Evolutionary conservation across 2,329 filamentous ascomycete species (phyloP).

Genomic region (Alternaria rosae): DNA sequence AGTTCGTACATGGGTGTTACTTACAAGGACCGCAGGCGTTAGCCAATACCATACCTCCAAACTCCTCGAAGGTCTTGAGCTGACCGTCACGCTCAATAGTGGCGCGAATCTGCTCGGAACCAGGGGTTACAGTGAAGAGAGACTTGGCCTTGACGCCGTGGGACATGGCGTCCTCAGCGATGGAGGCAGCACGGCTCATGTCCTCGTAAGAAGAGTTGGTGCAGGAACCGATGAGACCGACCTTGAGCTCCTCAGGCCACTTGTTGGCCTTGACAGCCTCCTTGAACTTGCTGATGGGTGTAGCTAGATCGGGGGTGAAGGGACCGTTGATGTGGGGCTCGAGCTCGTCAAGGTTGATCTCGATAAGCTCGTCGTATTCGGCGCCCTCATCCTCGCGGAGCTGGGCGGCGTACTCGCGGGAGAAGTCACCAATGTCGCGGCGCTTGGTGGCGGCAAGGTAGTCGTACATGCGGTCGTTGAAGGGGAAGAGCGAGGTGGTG

Average conservation of each 20-base stretch:
- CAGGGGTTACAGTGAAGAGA: slow-evolving; percentile 92
- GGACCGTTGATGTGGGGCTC: slow-evolving; percentile 99
- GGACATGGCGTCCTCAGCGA: slow-evolving; percentile 87
- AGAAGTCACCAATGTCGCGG: slow-evolving; percentile 86
- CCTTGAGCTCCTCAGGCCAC: slow-evolving; percentile 97
- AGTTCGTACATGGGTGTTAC: not conserved
- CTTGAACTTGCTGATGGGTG: slow-evolving; percentile 97
- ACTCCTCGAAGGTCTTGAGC: slow-evolving; percentile 93
- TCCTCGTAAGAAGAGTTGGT: slow-evolving; percentile 91
- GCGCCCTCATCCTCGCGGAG: slow-evolving; percentile 87
- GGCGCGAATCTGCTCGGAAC: slow-evolving; percentile 92
- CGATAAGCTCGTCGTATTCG: slow-evolving; percentile 94
- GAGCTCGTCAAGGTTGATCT: slow-evolving; percentile 92
- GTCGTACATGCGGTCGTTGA: slow-evolving; percentile 97
- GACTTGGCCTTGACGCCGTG: slow-evolving; percentile 95
- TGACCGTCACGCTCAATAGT: slow-evolving; percentile 89
- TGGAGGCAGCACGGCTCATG: slow-evolving; percentile 91
- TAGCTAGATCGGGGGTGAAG: slow-evolving; percentile 97
- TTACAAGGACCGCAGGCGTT: slow-evolving; percentile 77
- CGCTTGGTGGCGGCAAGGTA: slow-evolving; percentile 94
- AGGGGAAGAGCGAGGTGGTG: slow-evolving; percentile 95
- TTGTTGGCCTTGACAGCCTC: slow-evolving; percentile 91
- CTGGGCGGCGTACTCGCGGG: slow-evolving; percentile 82
- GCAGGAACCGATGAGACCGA: slow-evolving; percentile 96
- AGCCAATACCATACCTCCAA: slow-evolving; percentile 91